Evolutionary conservation across 2,329 filamentous ascomycete genomes (phyloP).

Genomic region (Allantophomopsis lycopodina): DNA sequence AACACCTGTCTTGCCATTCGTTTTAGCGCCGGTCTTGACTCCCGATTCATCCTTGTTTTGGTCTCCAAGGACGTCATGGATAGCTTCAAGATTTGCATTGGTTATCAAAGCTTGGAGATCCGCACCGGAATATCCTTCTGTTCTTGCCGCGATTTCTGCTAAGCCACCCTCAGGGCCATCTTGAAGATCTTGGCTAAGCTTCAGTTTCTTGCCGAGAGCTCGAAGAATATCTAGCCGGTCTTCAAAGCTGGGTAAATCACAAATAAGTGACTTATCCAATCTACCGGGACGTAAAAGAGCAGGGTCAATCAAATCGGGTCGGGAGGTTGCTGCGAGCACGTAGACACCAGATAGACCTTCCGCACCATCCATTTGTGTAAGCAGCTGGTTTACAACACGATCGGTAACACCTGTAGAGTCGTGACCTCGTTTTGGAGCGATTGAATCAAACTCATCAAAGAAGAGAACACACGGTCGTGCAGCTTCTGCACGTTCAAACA

Average conservation of each 20-base stretch:
- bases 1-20: constrained; percentile 6
- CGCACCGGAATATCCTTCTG: constrained; percentile 85
- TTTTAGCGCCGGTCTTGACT: constrained; percentile 9
- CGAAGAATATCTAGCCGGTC: constrained; percentile 82
- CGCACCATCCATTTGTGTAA: constrained; percentile 98
- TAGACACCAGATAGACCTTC: constrained; percentile 93
- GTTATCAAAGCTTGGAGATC: constrained; percentile 92
- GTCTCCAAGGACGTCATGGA: constrained; percentile 77
- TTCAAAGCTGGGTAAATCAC: constrained; percentile 68
- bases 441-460: constrained; percentile 97
- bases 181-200: constrained; percentile 53
- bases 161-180: constrained; percentile 37
- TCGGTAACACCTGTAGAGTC: constrained; percentile 98
- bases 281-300: constrained; percentile 83
- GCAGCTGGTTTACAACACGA: constrained; percentile 91
- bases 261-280: constrained; percentile 84
- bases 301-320: constrained; percentile 91
- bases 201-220: constrained; percentile 71
- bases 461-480: constrained; percentile 90
- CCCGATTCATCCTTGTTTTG: constrained; percentile 26
- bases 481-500: constrained; percentile 85
- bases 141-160: constrained; percentile 62
- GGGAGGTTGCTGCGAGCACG: constrained; percentile 83
- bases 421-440: constrained; percentile 92
- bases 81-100: constrained; percentile 92